Base-by-base conservation (phyloP, 768 basidiomycete species). In the Naganishia onofrii region DNA sequence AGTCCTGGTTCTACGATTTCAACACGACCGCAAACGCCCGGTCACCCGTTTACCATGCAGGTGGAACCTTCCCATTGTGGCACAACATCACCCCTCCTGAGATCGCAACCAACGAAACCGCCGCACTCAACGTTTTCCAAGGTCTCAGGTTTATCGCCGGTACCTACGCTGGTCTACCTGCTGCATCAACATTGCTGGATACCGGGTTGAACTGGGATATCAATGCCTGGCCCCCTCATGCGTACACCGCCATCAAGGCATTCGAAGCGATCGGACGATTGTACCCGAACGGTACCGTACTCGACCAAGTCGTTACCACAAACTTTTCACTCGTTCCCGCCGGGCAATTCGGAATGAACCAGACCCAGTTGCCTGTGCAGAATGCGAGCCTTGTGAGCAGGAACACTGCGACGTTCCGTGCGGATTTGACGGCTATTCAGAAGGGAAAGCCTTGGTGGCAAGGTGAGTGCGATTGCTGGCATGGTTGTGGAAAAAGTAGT, bases 311-410 rank as follows among this genome's bases (percentile, higher is more conserved):
- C 0, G 72, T 82, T 0, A 73, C 80, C 3, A 84, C 84, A 60
- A 82, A 86, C 65, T 94, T 87, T 80, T 81, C 83, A 42, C 84
- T 93, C 48, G 80, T 96, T 29, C 91, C 92, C 0, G 58, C 83
- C 0, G 90, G 90, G n/a, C 94, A 96, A 76, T 84, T 96, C n/a
- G 88, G 86, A 3, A 69, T 96, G 19, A 77, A 82, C n/a, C 90
- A 94, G 77, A 81, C 83, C 0, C 83, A 86, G 58, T 85, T 97
- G 15, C 91, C 89, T 0, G 84, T 84, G 4, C 94, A 97, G 79
- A 83, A 85, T 0, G 74, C 76, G 1, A 63, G 88, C 42, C 80
- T 81, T 31, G 74, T 80, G 28, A 76, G 76, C 75, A 74, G 83
- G 73, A 70, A 75, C 72, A 38, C 89, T 86, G 70, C 84, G 85